A percentile compares a stretch with the other conserved stretches of the same genome.
phyloP scores from a whole-genome alignment of 2,329 filamentous ascomycete genomes.

The Diplodia seriata region DNA sequence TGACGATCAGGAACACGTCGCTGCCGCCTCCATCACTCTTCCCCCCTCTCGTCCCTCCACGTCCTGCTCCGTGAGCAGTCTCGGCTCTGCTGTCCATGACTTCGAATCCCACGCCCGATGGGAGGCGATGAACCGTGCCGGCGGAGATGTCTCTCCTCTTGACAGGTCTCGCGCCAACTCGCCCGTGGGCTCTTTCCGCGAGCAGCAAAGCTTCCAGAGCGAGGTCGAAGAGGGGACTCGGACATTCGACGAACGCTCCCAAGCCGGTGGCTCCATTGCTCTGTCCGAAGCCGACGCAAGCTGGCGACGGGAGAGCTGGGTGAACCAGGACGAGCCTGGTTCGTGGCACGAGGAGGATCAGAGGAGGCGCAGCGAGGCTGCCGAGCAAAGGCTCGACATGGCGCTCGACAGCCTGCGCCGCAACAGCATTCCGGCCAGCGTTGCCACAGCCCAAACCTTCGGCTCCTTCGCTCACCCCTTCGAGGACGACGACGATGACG shows the following conservation, averaged over 20 bases:
- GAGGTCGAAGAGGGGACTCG: neutral
- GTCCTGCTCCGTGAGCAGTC: constrained; percentile 19
- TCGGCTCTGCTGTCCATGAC: constrained; percentile 5
- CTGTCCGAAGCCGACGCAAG: constrained; percentile 20
- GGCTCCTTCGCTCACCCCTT: constrained; percentile 25
- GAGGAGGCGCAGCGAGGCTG: constrained; percentile 11
- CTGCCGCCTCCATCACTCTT: constrained; percentile 15
- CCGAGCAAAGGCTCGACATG: constrained; percentile 25
- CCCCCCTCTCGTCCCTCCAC: constrained; percentile 17
- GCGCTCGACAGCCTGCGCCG: constrained; percentile 6
- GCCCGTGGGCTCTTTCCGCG: constrained; percentile 8
- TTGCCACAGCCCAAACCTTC: constrained; percentile 17
- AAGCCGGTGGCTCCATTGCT: neutral
- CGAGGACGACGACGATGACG: neutral
- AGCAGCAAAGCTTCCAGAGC: neutral
- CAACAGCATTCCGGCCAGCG: constrained; percentile 17
- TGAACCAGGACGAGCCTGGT: neutral
- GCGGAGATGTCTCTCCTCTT: constrained; percentile 21
- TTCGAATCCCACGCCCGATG: constrained; percentile 13
- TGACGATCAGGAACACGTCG: neutral
- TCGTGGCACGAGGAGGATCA: constrained; percentile 21
- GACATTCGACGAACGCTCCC: neutral
- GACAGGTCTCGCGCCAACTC: constrained; percentile 13
- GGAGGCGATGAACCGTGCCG: constrained; percentile 10
- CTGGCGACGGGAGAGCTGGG: constrained; percentile 11